These are phyloP conservation scores for Xylaria intraflava DNA, from an alignment of 495 filamentous ascomycete species.

Conservation along the genomic window DNA sequence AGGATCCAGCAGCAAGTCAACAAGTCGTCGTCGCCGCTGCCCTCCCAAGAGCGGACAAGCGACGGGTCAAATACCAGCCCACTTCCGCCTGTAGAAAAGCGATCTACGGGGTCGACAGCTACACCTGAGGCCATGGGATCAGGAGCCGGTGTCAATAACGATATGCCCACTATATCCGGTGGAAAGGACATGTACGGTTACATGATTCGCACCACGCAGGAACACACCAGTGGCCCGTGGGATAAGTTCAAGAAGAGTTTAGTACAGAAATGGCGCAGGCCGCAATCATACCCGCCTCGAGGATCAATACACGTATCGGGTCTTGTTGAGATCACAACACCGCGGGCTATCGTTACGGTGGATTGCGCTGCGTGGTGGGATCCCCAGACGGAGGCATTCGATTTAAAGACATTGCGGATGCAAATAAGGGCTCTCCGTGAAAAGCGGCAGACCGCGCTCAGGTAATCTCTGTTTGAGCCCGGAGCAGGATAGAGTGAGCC, in stretches of 20 bases:
- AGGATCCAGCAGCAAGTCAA: constrained; percentile 26
- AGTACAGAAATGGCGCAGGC: constrained; percentile 36
- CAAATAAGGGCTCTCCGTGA: not conserved
- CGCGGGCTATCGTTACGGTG: constrained; percentile 34
- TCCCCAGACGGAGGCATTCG: constrained; percentile 20
- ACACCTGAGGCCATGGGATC: constrained; percentile 18
- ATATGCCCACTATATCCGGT: constrained; percentile 15
- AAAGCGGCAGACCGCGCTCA: not conserved
- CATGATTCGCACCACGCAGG: constrained; percentile 32
- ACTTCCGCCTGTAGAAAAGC: constrained; percentile 13
- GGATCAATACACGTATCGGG: constrained; percentile 61
- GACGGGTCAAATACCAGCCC: constrained; percentile 15
- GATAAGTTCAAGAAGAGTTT: constrained; percentile 51
- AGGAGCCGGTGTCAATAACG: constrained; percentile 17
- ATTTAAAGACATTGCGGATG: not conserved
- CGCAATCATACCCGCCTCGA: constrained; percentile 44
- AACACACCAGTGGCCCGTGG: constrained; percentile 29
- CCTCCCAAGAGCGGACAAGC: constrained; percentile 11
- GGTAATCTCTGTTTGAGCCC: not conserved
- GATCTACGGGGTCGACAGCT: constrained; percentile 15
- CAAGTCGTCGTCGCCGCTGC: constrained; percentile 16
- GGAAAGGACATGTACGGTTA: constrained; percentile 27
- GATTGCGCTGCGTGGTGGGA: constrained; percentile 26
- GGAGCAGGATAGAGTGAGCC: not conserved
- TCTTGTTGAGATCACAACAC: constrained; percentile 56